Base-by-base conservation (phyloP, 805 yeast species). In the Millerozyma miso region DNA sequence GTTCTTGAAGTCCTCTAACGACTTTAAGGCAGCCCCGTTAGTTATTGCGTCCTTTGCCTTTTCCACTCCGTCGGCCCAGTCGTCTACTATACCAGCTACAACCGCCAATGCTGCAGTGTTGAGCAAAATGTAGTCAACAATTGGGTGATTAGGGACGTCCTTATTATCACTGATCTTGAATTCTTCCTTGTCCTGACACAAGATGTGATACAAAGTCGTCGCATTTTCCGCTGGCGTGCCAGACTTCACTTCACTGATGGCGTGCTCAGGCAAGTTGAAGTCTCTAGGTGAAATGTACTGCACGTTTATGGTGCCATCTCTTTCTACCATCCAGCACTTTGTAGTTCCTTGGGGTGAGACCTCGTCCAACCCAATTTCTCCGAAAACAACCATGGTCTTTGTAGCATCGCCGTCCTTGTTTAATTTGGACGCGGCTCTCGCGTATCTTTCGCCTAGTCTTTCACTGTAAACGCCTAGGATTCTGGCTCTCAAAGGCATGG, bases 191-290 rank as follows among this genome's bases (percentile, higher is more conserved):
- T 77, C 76, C 41, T 78, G 58, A 71, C 71, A 49, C 47, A 71
- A 60, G 33, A 71, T 69, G 44, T 66, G 71, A 14, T 55, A 50
- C 39, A 89, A 74, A 1, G 74, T 50, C 2, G 54, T 65, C 0
- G 99, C 97, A 60, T 93, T 93, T 55, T 88, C 88, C 29, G 69
- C 71, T 0, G 99, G 96, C 0, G 97, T 87, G 4, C 96, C 93
- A 1, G 96, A 85, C 35, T 76, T 74, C 15, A 93, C 97, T 3
- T 71, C 65, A 3, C 64, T 66, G 33, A 93, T 69, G 0, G 80
- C 59, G 65, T 89, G 96, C 48, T 83, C 85, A 18, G 80, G 75
- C 35, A 93, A 69, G 1, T 89, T 95, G 55, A 93, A 93, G 65
- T 89, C 95, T 17, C 65, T 58, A 1, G 99, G 98, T 7, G 73